Evolutionary conservation across 495 filamentous ascomycete species (phyloP).

Genomic region (Ascodesmis nigricans): DNA sequence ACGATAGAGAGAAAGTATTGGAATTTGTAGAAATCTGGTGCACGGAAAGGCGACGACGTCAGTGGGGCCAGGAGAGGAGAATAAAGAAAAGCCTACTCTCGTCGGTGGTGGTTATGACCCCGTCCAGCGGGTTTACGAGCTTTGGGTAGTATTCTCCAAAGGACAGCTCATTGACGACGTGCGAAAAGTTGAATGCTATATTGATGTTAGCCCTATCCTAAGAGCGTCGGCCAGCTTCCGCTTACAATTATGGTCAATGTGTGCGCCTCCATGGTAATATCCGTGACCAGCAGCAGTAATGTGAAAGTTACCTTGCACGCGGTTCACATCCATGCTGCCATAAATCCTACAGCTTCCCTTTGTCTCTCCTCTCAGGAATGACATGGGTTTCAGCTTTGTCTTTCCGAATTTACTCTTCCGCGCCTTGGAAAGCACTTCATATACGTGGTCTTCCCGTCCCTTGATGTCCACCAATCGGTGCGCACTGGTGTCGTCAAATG

Average conservation of each 20-base stretch:
- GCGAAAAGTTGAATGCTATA: constrained; percentile 89
- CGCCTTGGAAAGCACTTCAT: constrained; percentile 46
- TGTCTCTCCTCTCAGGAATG: constrained; percentile 26
- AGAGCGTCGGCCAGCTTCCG: constrained; percentile 5
- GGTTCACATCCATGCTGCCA: constrained; percentile 76
- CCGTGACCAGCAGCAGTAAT: constrained; percentile 92
- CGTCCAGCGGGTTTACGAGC: constrained; percentile 83
- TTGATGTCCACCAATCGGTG: constrained; percentile 36
- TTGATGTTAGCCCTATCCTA: background rate
- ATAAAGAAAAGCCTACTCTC: constrained; percentile 1
- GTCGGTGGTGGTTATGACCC: constrained; percentile 52
- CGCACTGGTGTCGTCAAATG: constrained; percentile 45
- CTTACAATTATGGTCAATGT: constrained; percentile 68
- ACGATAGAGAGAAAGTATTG: constrained; percentile 97
- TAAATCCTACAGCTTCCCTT: constrained; percentile 60
- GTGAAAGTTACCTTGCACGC: constrained; percentile 95
- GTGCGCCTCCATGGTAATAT: constrained; percentile 54
- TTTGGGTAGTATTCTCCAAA: constrained; percentile 90
- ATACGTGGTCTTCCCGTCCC: constrained; percentile 46
- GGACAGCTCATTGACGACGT: constrained; percentile 88
- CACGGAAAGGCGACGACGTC: constrained; percentile 4
- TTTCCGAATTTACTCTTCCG: constrained; percentile 36
- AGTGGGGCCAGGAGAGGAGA: background rate
- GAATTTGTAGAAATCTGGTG: constrained; percentile 73
- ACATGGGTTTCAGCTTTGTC: constrained; percentile 42